Conservation (phyloP, 768 basidiomycete species). For the Pseudohyphozyma bogoriensis region DNA sequence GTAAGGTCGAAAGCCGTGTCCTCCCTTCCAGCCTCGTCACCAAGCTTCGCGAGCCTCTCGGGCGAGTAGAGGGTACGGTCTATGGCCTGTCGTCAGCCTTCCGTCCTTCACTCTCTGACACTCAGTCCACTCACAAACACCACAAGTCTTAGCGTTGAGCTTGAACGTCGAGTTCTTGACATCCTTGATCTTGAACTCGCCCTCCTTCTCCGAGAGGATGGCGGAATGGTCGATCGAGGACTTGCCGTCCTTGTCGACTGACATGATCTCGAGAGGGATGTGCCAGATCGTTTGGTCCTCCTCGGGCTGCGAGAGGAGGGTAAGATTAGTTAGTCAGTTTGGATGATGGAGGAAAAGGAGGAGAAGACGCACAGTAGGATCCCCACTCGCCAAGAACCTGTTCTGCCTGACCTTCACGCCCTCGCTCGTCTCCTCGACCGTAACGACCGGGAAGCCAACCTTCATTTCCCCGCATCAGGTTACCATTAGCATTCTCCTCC, state of each 20-base stretch:
- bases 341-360: background rate
- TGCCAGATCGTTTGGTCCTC: slow-evolving; percentile 88
- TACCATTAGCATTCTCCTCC: background rate
- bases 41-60: slow-evolving; percentile 66
- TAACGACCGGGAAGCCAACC: slow-evolving; percentile 81
- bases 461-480: no score
- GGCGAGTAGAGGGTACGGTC: slow-evolving; percentile 72
- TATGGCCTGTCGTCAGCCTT: slow-evolving; percentile 5
- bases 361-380: slow-evolving; percentile 10
- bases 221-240: slow-evolving; percentile 51
- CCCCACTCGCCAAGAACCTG: slow-evolving; percentile 67
- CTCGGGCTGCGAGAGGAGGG: slow-evolving; percentile 44
- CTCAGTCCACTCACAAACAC: slow-evolving; percentile 59
- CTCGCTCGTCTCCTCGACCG: slow-evolving; percentile 62
- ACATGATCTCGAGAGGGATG: slow-evolving; percentile 65
- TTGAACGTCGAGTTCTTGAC: slow-evolving; percentile 65
- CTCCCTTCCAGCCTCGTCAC: slow-evolving; percentile 60
- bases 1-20: slow-evolving; percentile 61
- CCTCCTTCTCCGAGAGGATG: slow-evolving; percentile 60
- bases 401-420: slow-evolving; percentile 78
- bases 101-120: background rate
- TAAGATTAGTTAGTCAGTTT: background rate
- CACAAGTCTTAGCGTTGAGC: slow-evolving; percentile 72
- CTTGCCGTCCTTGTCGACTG: slow-evolving; percentile 53
- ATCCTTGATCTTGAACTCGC: slow-evolving; percentile 54